These are phyloP conservation scores for Calonectria multiphialidica DNA, from an alignment of 2,329 filamentous ascomycete genomes.

Conservation along the genomic window DNA sequence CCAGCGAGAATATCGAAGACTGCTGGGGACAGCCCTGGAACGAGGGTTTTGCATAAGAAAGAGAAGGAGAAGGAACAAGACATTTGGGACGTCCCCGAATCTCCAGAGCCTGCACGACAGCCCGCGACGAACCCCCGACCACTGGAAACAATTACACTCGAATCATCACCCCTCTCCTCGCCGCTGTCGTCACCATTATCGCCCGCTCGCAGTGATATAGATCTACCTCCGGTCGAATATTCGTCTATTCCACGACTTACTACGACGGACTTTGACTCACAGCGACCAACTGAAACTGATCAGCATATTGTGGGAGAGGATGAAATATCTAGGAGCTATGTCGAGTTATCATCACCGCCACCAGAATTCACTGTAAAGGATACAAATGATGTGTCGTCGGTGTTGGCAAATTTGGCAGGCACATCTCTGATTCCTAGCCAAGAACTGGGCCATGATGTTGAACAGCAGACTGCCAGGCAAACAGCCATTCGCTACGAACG, in stretches of 20 bases:
- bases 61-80: conserved; percentile 32
- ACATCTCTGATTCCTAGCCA: conserved; percentile 29
- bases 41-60: background rate
- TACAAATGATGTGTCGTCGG: background rate
- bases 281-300: conserved; percentile 8
- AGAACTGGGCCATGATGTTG: conserved; percentile 25
- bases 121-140: conserved; percentile 16
- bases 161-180: conserved; percentile 44
- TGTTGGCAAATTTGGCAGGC: background rate
- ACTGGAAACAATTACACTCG: background rate
- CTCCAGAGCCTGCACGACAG: conserved; percentile 35
- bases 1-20: conserved; percentile 12
- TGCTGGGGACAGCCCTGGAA: background rate
- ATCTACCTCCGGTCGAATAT: conserved; percentile 36
- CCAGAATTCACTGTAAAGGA: conserved; percentile 36
- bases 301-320: conserved; percentile 38
- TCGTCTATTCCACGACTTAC: conserved; percentile 22
- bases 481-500: conserved; percentile 54
- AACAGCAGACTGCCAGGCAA: conserved; percentile 41
- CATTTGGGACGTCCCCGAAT: conserved; percentile 54
- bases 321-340: conserved; percentile 53
- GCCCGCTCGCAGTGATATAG: conserved; percentile 45
- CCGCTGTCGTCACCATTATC: conserved; percentile 44
- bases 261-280: background rate
- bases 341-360: conserved; percentile 49